Evolutionary conservation across 2,329 filamentous ascomycete species (phyloP).

Genomic region (Diaporthe eres): DNA sequence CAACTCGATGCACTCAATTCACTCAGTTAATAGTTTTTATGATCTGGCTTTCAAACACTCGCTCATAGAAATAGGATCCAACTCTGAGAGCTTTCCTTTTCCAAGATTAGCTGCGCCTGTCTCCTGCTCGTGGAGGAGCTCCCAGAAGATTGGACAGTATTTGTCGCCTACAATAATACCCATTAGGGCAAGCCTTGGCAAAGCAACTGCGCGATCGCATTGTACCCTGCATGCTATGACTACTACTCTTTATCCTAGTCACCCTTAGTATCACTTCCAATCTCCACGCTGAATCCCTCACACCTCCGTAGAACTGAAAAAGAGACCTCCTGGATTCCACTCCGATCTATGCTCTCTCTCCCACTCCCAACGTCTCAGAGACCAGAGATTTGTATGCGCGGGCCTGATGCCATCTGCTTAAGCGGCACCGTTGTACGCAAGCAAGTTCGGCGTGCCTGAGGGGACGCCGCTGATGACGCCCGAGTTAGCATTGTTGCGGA

Average conservation of each 20-base stretch:
- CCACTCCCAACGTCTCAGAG: neutral
- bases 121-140: neutral
- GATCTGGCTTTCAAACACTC: too few species aligned
- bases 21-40: too few species aligned
- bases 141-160: neutral
- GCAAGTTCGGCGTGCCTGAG: conserved; percentile 44
- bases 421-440: conserved; percentile 45
- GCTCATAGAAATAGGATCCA: too few species aligned
- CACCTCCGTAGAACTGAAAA: neutral
- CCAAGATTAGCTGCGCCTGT: neutral
- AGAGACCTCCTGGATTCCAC: neutral
- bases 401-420: neutral
- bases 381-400: neutral
- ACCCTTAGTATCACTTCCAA: neutral
- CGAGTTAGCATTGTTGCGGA: conserved; percentile 56
- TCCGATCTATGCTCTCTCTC: neutral
- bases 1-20: too few species aligned
- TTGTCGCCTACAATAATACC: too few species aligned
- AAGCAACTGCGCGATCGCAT: neutral
- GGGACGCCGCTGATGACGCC: conserved; percentile 41
- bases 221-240: neutral
- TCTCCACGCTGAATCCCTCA: neutral
- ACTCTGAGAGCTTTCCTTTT: too few species aligned
- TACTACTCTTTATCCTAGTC: neutral
- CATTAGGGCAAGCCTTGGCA: neutral